These are phyloP conservation scores for Capsicum pubescens DNA, from an alignment of 257 asterid genomes.

Conservation along the genomic window DNA sequence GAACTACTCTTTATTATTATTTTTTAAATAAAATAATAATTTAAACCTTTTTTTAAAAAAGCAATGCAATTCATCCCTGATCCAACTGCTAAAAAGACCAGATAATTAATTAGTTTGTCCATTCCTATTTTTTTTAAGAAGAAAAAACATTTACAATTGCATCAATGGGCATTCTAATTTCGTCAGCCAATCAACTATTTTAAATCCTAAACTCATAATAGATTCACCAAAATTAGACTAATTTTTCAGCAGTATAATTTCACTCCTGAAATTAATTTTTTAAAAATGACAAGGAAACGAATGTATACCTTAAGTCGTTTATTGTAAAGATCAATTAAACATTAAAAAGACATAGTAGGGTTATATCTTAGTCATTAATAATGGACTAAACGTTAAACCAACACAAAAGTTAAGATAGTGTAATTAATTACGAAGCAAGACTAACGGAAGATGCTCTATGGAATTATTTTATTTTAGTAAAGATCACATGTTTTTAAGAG, in stretches of 20 bases:
- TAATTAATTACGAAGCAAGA: not conserved
- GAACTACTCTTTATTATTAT: too few relatives aligned
- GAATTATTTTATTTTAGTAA: not conserved
- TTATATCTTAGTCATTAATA: not conserved
- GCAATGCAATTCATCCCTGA: too few relatives aligned
- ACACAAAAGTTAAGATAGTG: not conserved
- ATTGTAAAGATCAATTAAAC: constrained; percentile 10
- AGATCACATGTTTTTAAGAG: constrained; percentile 20
- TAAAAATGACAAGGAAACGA: not conserved
- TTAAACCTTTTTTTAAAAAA: too few relatives aligned
- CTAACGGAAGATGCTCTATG: constrained; percentile 5
- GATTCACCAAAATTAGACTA: not conserved
- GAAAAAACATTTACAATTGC: not conserved
- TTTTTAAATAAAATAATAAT: too few relatives aligned
- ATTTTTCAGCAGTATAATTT: not conserved
- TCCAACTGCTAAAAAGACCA: too few relatives aligned
- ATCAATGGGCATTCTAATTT: not conserved
- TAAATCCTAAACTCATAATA: too few relatives aligned
- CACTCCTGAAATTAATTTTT: not conserved
- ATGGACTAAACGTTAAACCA: not conserved
- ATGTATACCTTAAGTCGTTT: not conserved
- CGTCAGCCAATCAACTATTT: not conserved
- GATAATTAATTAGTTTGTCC: too few relatives aligned
- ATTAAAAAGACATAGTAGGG: not conserved
- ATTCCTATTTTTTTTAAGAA: not conserved